Evolutionary conservation across 2,329 filamentous ascomycete species (phyloP).

Genomic region (Ceratocystis destructans): DNA sequence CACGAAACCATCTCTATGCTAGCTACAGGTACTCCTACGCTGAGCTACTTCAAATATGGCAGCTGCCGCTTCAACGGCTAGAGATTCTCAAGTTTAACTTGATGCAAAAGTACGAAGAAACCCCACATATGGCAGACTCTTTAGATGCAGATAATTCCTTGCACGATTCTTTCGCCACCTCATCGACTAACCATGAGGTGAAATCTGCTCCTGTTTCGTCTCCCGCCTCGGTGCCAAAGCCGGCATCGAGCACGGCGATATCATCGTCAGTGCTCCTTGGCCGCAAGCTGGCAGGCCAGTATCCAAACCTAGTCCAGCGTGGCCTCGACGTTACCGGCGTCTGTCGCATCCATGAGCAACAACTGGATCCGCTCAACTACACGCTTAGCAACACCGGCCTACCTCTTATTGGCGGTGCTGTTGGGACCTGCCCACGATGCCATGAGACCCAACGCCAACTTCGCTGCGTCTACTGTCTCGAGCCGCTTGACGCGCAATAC

Average conservation of each 20-base stretch:
- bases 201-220: neutral
- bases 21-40: constrained; percentile 52
- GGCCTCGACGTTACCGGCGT: constrained; percentile 50
- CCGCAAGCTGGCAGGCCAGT: constrained; percentile 33
- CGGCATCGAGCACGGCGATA: constrained; percentile 41
- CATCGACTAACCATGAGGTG: neutral
- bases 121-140: neutral
- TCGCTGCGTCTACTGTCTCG: constrained; percentile 47
- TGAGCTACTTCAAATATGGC: constrained; percentile 56
- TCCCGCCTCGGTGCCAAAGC: constrained; percentile 29
- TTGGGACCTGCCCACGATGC: constrained; percentile 39
- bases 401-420: constrained; percentile 32
- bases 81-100: constrained; percentile 59
- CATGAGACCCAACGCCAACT: constrained; percentile 43
- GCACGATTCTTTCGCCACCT: neutral
- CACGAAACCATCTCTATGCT: constrained; percentile 37
- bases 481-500: constrained; percentile 46
- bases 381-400: constrained; percentile 24
- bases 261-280: constrained; percentile 21
- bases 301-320: constrained; percentile 28
- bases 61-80: constrained; percentile 45
- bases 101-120: constrained; percentile 28
- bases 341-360: constrained; percentile 48
- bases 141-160: neutral
- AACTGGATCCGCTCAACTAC: constrained; percentile 45